Evolutionary conservation across 768 basidiomycete genomes (phyloP).

Genomic region (Tremella yokohamensis): DNA sequence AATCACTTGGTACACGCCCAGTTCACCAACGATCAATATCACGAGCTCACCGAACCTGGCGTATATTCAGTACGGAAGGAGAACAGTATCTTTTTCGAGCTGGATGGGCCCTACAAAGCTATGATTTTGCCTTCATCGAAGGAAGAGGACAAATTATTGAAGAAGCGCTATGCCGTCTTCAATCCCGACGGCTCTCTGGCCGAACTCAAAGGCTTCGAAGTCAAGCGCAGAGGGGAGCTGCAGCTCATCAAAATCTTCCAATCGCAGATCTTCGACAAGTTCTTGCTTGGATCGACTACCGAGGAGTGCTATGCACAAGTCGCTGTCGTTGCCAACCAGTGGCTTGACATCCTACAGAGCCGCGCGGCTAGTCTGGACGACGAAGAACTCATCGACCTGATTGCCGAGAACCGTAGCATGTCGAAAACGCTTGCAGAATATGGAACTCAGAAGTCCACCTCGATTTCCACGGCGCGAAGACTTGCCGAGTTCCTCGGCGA

Average conservation of each 20-base stretch:
- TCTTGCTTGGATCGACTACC: conserved; percentile 84
- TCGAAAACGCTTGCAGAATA: conserved; percentile 94
- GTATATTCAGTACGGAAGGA: conserved; percentile 83
- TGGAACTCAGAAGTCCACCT: conserved; percentile 93
- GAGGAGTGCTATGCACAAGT: conserved; percentile 95
- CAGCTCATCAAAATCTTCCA: conserved; percentile 99
- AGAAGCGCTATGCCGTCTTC: conserved; percentile 98
- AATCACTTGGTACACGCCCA: conserved; percentile 93
- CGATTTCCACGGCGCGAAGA: conserved; percentile 91
- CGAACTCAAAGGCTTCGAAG: conserved; percentile 97
- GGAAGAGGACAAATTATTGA: conserved; percentile 95
- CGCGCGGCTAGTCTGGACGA: conserved; percentile 79
- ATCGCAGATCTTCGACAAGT: conserved; percentile 95
- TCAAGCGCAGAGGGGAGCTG: conserved; percentile 93
- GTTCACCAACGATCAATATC: conserved; percentile 98
- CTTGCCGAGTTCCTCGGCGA: conserved; percentile 95
- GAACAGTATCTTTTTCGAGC: conserved; percentile 98
- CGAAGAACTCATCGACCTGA: conserved; percentile 92
- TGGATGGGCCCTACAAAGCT: conserved; percentile 96
- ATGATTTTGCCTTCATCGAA: conserved; percentile 99
- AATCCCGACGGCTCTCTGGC: conserved; percentile 97
- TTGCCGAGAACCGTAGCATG: conserved; percentile 98
- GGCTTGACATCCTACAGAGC: conserved; percentile 92
- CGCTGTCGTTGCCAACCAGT: conserved; percentile 87
- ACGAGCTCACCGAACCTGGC: conserved; percentile 78